Percentiles rank a stretch among this genome's conserved stretches.
Evolutionary conservation across 106 monocot species (phyloP).

Genomic region (Dioscorea dumetorum): DNA sequence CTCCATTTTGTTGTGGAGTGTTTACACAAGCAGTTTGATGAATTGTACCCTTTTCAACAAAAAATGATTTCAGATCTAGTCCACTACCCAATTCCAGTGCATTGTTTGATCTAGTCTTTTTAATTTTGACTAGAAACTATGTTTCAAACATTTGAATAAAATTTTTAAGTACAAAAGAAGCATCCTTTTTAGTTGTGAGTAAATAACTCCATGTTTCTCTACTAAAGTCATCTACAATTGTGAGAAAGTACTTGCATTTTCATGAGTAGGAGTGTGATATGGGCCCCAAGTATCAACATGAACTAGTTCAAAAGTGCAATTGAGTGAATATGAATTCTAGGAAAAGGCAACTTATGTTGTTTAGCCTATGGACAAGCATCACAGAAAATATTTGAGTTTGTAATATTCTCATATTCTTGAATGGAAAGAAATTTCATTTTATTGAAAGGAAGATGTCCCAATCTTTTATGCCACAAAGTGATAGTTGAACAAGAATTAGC

Average conservation of each 20-base stretch:
- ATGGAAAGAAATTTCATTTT: too few species aligned
- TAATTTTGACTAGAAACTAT: neutral
- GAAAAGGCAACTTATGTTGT: too few species aligned
- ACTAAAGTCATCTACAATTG: neutral
- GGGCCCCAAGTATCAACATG: too few species aligned
- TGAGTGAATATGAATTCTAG: too few species aligned
- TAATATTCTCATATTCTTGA: too few species aligned
- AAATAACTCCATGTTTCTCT: neutral
- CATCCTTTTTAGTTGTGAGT: neutral
- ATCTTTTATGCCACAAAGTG: too few species aligned
- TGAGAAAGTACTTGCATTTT: neutral
- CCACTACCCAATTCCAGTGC: neutral
- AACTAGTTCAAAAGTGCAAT: too few species aligned
- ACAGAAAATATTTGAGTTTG: too few species aligned
- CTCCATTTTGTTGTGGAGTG: neutral
- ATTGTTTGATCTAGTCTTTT: neutral
- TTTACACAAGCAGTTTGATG: neutral
- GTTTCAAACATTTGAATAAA: neutral
- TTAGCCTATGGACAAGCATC: too few species aligned
- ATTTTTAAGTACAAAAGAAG: neutral
- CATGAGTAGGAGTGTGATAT: too few species aligned
- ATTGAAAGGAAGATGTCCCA: too few species aligned
- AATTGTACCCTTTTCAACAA: neutral
- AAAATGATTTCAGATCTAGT: neutral
- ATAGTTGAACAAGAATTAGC: too few species aligned